Conservation (phyloP, 805 yeast species). For the Cyberlindnera meyerae region DNA sequence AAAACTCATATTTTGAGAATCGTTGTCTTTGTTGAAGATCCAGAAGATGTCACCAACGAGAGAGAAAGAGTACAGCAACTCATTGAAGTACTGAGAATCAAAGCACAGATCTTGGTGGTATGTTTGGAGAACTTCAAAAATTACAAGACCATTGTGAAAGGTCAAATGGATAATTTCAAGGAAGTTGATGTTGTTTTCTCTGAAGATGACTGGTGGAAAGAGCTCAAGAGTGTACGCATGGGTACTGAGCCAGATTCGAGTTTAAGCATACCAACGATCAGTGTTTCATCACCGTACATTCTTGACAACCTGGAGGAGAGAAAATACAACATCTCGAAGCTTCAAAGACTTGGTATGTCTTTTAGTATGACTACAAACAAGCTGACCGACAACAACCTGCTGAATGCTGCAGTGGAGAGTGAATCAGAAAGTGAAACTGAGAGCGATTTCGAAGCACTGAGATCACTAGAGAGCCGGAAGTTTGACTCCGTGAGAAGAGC, state of each 20-base stretch:
- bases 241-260: constrained; percentile 3
- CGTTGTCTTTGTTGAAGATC: constrained; percentile 82
- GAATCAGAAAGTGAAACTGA: constrained; percentile 29
- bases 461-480: constrained; percentile 3
- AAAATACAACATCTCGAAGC: constrained; percentile 45
- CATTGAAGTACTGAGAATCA: constrained; percentile 74
- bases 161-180: constrained; percentile 41
- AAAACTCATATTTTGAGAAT: constrained; percentile 69
- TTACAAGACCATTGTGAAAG: constrained; percentile 76
- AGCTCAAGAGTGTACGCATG: constrained; percentile 54
- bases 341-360: constrained; percentile 75
- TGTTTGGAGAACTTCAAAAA: constrained; percentile 55
- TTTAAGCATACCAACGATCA: constrained; percentile 28
- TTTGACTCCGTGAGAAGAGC: constrained; percentile 9
- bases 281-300: constrained; percentile 28
- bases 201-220: constrained; percentile 85
- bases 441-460: constrained; percentile 16
- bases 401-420: constrained; percentile 19
- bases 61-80: constrained; percentile 53
- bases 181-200: constrained; percentile 47
- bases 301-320: constrained; percentile 23
- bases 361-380: constrained; percentile 68
- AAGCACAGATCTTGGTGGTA: constrained; percentile 72
- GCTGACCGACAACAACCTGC: constrained; percentile 32
- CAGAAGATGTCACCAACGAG: constrained; percentile 69